Evolutionary conservation across 768 basidiomycete genomes (phyloP).

Genomic region (Pleurotus ostreatus): DNA sequence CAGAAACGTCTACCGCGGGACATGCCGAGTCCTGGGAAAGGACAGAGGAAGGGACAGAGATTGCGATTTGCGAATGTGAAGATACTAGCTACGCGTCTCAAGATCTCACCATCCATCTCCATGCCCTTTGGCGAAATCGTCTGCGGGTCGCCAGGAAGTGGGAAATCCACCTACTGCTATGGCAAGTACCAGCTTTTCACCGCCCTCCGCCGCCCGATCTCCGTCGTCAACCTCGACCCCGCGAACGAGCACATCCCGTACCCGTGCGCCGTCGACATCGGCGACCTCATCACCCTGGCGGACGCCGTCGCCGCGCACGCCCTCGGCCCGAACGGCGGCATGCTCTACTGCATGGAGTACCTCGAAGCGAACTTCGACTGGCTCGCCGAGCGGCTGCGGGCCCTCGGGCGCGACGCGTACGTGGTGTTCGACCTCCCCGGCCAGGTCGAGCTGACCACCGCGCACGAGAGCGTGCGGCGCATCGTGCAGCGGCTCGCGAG

Average conservation of each 20-base stretch:
- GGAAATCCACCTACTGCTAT: conserved; percentile 86
- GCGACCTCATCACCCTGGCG: conserved; percentile 79
- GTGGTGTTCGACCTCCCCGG: conserved; percentile 95
- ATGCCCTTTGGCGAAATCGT: conserved; percentile 92
- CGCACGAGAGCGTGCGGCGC: conserved; percentile 80
- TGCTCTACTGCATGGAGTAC: conserved; percentile 97
- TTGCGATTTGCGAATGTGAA: no score
- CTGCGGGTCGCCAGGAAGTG: conserved; percentile 81
- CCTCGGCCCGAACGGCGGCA: conserved; percentile 93
- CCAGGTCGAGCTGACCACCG: no score
- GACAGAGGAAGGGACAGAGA: no score
- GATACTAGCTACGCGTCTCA: no score
- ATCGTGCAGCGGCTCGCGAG: conserved; percentile 73
- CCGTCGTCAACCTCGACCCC: conserved; percentile 93
- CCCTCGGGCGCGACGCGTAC: conserved; percentile 72
- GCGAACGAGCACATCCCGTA: conserved; percentile 90
- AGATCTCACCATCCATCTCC: no score
- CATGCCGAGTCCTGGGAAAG: no score
- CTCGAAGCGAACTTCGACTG: conserved; percentile 93
- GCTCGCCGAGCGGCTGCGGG: conserved; percentile 65
- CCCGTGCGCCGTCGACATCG: conserved; percentile 84
- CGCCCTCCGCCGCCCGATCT: conserved; percentile 81
- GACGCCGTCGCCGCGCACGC: conserved; percentile 83
- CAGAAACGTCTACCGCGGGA: no score
- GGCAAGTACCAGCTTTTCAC: conserved; percentile 88